phyloP scores from a whole-genome alignment of 345 rosid species.

The Eucalyptus cloeziana region DNA sequence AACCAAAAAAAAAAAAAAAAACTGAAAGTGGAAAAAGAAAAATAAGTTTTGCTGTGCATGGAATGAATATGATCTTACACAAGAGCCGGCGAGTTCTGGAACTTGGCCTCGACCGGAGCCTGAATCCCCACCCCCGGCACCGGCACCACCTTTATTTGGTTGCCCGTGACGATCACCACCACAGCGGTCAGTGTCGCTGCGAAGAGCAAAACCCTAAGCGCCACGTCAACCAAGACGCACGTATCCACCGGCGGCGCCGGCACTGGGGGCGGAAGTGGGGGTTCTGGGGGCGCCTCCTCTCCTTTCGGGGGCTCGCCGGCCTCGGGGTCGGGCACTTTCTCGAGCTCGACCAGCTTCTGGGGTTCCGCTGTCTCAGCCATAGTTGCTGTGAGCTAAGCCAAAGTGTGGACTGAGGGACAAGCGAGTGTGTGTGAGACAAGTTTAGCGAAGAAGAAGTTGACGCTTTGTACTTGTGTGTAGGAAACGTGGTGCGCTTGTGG shows the following conservation, averaged over 20 bases:
- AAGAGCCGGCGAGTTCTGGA: conserved; percentile 62
- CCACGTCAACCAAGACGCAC: conserved; percentile 17
- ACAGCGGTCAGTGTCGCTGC: conserved; percentile 34
- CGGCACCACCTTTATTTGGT: conserved; percentile 28
- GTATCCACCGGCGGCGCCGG: background rate
- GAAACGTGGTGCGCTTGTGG: background rate
- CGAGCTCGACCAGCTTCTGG: conserved; percentile 16
- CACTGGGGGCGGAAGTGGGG: background rate
- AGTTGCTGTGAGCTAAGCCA: background rate
- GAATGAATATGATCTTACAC: conserved; percentile 19
- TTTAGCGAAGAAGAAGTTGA: background rate
- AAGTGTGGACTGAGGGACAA: background rate
- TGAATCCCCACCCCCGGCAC: background rate
- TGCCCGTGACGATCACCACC: conserved; percentile 44
- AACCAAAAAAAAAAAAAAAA: background rate
- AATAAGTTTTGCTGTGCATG: background rate
- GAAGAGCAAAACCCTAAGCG: conserved; percentile 42
- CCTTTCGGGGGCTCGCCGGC: background rate
- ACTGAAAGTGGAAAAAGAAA: background rate
- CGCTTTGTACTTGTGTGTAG: background rate
- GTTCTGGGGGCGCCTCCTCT: background rate
- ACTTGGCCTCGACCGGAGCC: conserved; percentile 27
- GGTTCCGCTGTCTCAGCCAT: conserved; percentile 38
- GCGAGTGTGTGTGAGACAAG: background rate
- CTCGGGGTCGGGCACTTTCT: background rate